phyloP scores from a whole-genome alignment of 2,329 filamentous ascomycete genomes.

The Colletotrichum orchidophilum region DNA sequence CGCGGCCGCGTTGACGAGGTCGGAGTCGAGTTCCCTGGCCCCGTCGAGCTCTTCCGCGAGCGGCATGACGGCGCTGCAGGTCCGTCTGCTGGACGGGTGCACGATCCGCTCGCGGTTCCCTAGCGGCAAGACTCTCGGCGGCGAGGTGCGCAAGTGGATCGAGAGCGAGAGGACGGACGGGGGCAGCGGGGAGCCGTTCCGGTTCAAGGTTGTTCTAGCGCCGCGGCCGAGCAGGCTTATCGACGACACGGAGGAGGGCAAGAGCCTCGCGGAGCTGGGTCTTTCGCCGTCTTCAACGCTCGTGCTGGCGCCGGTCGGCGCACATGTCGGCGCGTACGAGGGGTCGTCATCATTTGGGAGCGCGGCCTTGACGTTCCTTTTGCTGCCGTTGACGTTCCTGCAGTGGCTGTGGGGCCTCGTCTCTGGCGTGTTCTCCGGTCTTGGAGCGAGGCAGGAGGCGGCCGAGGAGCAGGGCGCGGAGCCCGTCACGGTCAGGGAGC shows the following conservation, averaged over 20 bases:
- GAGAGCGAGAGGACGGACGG: constrained; percentile 68
- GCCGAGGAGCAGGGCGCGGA: constrained; percentile 28
- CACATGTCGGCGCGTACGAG: constrained; percentile 53
- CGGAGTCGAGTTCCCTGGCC: constrained; percentile 44
- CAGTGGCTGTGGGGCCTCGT: constrained; percentile 44
- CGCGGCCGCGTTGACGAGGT: constrained; percentile 41
- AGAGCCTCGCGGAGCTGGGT: constrained; percentile 74
- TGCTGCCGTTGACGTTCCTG: constrained; percentile 41
- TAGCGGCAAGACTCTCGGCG: constrained; percentile 67
- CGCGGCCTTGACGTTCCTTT: constrained; percentile 6
- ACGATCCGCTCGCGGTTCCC: constrained; percentile 78
- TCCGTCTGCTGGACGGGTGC: constrained; percentile 85
- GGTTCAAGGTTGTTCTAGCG: constrained; percentile 84
- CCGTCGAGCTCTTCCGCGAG: constrained; percentile 37
- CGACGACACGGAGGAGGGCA: constrained; percentile 77
- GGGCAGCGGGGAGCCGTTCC: constrained; percentile 69
- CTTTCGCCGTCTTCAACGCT: constrained; percentile 84
- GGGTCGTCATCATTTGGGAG: constrained; percentile 35
- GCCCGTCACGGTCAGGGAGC: constrained; percentile 39
- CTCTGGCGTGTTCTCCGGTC: constrained; percentile 40
- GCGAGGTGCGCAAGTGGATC: constrained; percentile 80
- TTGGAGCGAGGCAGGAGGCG: constrained; percentile 35
- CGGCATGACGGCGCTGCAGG: constrained; percentile 68
- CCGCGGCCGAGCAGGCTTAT: constrained; percentile 81
- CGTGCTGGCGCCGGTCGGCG: constrained; percentile 77